Evolutionary conservation across 306 rosid species (phyloP).

Genomic region (Clitoria ternatea): DNA sequence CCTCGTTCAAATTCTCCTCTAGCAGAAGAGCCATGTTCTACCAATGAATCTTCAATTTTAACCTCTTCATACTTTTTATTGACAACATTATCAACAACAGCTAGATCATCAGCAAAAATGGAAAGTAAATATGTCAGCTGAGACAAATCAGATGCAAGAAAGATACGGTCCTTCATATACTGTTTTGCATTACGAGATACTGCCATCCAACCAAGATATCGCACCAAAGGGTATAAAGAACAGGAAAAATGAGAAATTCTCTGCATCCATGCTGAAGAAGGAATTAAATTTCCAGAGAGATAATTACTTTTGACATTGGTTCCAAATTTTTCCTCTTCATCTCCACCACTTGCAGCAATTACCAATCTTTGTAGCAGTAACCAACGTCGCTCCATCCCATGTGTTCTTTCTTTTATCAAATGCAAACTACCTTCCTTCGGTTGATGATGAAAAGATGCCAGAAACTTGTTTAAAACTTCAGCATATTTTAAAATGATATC

Average conservation of each 20-base stretch:
- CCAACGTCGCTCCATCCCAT: constrained; percentile 76
- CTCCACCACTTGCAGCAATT: constrained; percentile 64
- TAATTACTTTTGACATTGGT: constrained; percentile 41
- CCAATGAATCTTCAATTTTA: constrained; percentile 38
- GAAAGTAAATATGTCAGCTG: constrained; percentile 67
- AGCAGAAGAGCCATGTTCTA: constrained; percentile 30
- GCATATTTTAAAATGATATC: constrained; percentile 75
- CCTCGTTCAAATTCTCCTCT: constrained; percentile 37
- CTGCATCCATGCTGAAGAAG: constrained; percentile 86
- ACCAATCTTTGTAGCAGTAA: constrained; percentile 77
- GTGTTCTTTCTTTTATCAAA: constrained; percentile 55
- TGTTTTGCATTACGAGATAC: constrained; percentile 84
- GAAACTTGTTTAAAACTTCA: constrained; percentile 63
- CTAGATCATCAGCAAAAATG: constrained; percentile 83
- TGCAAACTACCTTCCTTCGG: constrained; percentile 51
- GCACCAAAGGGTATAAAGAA: constrained; percentile 66
- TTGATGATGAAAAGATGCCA: constrained; percentile 55
- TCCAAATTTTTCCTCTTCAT: constrained; percentile 47
- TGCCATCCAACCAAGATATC: constrained; percentile 98
- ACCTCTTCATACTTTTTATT: constrained; percentile 40
- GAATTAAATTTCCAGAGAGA: constrained; percentile 67
- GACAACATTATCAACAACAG: constrained; percentile 65
- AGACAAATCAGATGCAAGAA: constrained; percentile 77
- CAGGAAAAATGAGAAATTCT: constrained; percentile 65
- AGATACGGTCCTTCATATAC: constrained; percentile 57